These are phyloP conservation scores for Fusarium floridanum DNA, from an alignment of 2,329 filamentous ascomycete species.

Conservation along the genomic window DNA sequence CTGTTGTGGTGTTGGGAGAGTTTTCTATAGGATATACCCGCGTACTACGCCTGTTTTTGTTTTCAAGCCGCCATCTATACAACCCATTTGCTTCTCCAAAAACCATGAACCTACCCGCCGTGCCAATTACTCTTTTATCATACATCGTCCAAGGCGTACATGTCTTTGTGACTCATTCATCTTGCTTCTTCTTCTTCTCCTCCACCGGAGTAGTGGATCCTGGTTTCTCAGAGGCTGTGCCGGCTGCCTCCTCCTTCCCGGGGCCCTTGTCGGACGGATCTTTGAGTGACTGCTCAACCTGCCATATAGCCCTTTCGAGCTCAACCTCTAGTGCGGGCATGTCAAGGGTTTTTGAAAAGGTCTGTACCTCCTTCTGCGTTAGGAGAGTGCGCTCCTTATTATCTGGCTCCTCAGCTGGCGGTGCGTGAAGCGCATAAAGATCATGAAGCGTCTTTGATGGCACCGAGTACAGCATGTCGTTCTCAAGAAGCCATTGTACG, in stretches of 20 bases:
- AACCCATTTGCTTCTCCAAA: slow-evolving; percentile 18
- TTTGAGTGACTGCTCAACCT: slow-evolving; percentile 69
- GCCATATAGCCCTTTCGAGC: slow-evolving; percentile 81
- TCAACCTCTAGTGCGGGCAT: slow-evolving; percentile 79
- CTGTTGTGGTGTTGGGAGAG: slow-evolving; percentile 39
- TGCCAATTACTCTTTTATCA: slow-evolving; percentile 36
- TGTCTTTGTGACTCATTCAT: slow-evolving; percentile 36
- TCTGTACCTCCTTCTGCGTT: slow-evolving; percentile 65
- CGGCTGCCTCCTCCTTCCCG: slow-evolving; percentile 26
- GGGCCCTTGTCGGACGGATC: slow-evolving; percentile 49
- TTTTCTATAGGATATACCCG: slow-evolving; percentile 46
- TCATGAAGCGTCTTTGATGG: slow-evolving; percentile 79
- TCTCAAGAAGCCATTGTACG: slow-evolving; percentile 82
- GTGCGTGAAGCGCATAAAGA: slow-evolving; percentile 72
- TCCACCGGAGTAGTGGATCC: slow-evolving; percentile 25
- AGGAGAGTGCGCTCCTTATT: slow-evolving; percentile 57
- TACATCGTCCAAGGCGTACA: slow-evolving; percentile 39
- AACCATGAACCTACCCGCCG: slow-evolving; percentile 12
- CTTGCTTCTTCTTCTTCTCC: slow-evolving; percentile 36
- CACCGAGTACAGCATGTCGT: slow-evolving; percentile 75
- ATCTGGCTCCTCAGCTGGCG: slow-evolving; percentile 33
- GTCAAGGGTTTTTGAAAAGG: slow-evolving; percentile 71
- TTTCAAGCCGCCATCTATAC: slow-evolving; percentile 34
- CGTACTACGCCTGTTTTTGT: slow-evolving; percentile 34
- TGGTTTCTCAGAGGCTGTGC: slow-evolving; percentile 23